Evolutionary conservation across 2,329 filamentous ascomycete genomes (phyloP), one percentile per base, ranked within the genome.

Genomic region (Fusarium phyllophilum): DNA sequence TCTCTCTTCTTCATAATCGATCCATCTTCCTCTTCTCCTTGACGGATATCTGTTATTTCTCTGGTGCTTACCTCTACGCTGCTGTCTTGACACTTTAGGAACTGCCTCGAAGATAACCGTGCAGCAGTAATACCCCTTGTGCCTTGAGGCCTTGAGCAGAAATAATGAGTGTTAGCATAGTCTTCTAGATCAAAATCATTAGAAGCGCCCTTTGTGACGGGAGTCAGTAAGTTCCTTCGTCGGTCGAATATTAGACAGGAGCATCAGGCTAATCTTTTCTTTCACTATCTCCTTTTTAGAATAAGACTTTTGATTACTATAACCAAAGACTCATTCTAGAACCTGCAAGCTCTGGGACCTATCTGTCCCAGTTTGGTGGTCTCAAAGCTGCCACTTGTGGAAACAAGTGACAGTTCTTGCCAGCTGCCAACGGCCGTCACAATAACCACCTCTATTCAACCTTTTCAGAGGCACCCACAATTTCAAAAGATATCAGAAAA

Each of bases 341-440:
- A 15, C 36, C 42, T 51, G 20, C 18, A 18, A 22, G n/a, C 20
- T 20, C 9, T 36, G 41, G 20, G 13, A 8, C 18, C 17, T 49
- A 13, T 39, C n/a, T 8, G 13, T 15, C 14, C 20, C 36, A 29
- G 38, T 39, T 41, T 38, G 42, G 34, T 38, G 29, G 55, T 8
- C 10, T 24, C 42, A 38, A 14, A 22, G 24, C 33, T 60, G 15
- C 24, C 38, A 52, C 44, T 52, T 55, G 36, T 55, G 33, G 45
- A 22, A 42, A n/a, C 22, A 41, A 59, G 64, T 57, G 58, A 38
- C 63, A 74, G 59, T 60, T 65, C 59, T 56, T 45, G 63, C 59
- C 72, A 74, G 63, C 64, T 74, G 72, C 44, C 68, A 59, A 62
- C 59, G 38, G 68, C 72, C 24, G 68, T 36, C 52, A 24, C 26